These are phyloP conservation scores for Sporothrix luriei DNA, from an alignment of 2,329 filamentous ascomycete genomes.

Conservation along the genomic window DNA sequence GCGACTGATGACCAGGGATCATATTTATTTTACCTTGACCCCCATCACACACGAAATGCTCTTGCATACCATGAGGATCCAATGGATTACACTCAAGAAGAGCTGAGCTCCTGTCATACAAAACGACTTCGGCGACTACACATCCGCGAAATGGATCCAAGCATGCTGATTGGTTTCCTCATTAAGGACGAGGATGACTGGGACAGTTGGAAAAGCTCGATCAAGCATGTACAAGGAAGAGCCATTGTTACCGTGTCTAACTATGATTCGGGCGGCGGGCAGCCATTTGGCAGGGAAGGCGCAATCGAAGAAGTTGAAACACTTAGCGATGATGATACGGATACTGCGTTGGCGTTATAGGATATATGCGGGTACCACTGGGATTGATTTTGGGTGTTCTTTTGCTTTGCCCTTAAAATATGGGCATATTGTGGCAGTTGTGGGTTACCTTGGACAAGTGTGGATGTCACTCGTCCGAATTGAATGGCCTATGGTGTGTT, in stretches of 20 bases:
- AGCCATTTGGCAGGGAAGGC: conserved; percentile 62
- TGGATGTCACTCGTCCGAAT: neutral
- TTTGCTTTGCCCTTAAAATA: neutral
- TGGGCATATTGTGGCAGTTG: neutral
- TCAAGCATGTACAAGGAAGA: conserved; percentile 77
- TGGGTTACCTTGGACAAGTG: neutral
- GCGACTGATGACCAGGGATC: conserved; percentile 55
- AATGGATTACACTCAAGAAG: conserved; percentile 66
- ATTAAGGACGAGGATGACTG: conserved; percentile 83
- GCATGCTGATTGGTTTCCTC: conserved; percentile 94
- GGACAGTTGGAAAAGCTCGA: conserved; percentile 74
- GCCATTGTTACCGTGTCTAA: conserved; percentile 83
- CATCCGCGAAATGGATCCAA: conserved; percentile 92
- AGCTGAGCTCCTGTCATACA: conserved; percentile 84
- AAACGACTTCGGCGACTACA: conserved; percentile 79
- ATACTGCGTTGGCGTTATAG: conserved; percentile 44
- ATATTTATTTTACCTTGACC: conserved; percentile 91
- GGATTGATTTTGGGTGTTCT: neutral
- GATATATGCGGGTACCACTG: neutral
- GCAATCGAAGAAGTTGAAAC: conserved; percentile 90
- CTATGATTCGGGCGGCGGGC: conserved; percentile 61
- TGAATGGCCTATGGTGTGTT: no score
- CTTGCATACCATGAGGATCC: conserved; percentile 65
- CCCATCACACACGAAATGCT: conserved; percentile 79
- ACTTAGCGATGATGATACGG: conserved; percentile 70